These are phyloP conservation scores for Keithomyces neogunnii DNA, from an alignment of 2,329 filamentous ascomycete species.

Conservation along the genomic window DNA sequence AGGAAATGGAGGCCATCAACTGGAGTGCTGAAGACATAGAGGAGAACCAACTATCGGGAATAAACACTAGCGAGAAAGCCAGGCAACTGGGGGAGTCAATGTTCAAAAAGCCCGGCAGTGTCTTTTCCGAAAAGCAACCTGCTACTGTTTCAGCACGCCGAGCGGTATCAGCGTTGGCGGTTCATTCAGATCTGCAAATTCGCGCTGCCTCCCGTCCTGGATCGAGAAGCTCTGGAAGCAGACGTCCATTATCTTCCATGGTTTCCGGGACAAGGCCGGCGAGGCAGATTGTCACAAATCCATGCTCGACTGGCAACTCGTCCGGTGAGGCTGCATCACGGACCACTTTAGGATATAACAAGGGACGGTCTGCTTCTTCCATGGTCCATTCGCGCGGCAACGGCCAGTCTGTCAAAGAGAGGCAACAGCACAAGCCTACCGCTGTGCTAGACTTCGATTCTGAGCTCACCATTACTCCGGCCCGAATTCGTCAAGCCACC, in stretches of 20 bases:
- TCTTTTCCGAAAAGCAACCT: slow-evolving; percentile 12
- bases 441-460: slow-evolving; percentile 5
- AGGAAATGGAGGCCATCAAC: slow-evolving; percentile 53
- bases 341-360: slow-evolving; percentile 78
- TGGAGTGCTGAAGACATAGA: slow-evolving; percentile 52
- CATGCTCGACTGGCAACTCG: slow-evolving; percentile 46
- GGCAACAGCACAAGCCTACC: slow-evolving; percentile 11
- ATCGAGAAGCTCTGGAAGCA: neutral
- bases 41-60: slow-evolving; percentile 24
- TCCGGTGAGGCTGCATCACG: slow-evolving; percentile 61
- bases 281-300: slow-evolving; percentile 36
- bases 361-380: slow-evolving; percentile 54
- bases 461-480: slow-evolving; percentile 40
- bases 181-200: slow-evolving; percentile 18
- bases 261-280: slow-evolving; percentile 20
- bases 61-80: neutral
- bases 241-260: slow-evolving; percentile 22
- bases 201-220: neutral
- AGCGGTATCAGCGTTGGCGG: slow-evolving; percentile 44
- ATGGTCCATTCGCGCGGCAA: slow-evolving; percentile 26
- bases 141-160: slow-evolving; percentile 35
- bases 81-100: neutral
- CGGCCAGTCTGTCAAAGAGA: slow-evolving; percentile 8
- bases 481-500: slow-evolving; percentile 20
- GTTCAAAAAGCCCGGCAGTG: slow-evolving; percentile 5